A percentile compares a stretch with the other conserved stretches of the same genome.
Evolutionary conservation across 2,329 filamentous ascomycete genomes (phyloP).

Genomic region (Alternaria postmessia): DNA sequence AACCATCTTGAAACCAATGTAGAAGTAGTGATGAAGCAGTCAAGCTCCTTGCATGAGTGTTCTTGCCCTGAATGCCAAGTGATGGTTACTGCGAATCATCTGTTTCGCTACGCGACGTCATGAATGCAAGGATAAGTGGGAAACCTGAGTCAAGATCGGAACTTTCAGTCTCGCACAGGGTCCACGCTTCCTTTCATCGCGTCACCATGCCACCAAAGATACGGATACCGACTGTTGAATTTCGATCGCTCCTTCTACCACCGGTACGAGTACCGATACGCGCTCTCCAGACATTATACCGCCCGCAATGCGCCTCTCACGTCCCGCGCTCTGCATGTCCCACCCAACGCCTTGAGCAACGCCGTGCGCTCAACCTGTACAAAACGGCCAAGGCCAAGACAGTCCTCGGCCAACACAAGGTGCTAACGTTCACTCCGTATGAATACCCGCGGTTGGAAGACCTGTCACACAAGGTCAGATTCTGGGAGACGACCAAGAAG

Average conservation of each 20-base stretch:
- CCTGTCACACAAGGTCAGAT: constrained; percentile 30
- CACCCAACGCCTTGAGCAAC: constrained; percentile 29
- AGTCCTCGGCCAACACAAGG: constrained; percentile 37
- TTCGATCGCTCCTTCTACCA: constrained; percentile 31
- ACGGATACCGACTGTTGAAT: constrained; percentile 23
- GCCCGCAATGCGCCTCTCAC: constrained; percentile 21
- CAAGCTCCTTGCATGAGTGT: neutral
- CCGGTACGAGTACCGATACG: constrained; percentile 25
- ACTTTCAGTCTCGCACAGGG: neutral
- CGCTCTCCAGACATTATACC: constrained; percentile 20
- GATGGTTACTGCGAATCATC: neutral
- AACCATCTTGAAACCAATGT: neutral
- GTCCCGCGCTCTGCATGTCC: neutral
- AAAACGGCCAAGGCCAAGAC: constrained; percentile 36
- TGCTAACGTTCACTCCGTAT: constrained; percentile 27
- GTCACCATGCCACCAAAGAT: constrained; percentile 22
- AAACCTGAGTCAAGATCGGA: constrained; percentile 10
- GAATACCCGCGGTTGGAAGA: neutral
- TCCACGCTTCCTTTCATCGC: constrained; percentile 5
- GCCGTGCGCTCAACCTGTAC: constrained; percentile 38
- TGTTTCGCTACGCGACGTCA: neutral
- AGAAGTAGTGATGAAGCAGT: neutral
- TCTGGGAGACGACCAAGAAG: constrained; percentile 16
- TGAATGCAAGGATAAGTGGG: neutral
- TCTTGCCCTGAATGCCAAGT: neutral